Base-by-base conservation (phyloP, 2,329 filamentous ascomycete genomes). In the Xylaria sp. region DNA sequence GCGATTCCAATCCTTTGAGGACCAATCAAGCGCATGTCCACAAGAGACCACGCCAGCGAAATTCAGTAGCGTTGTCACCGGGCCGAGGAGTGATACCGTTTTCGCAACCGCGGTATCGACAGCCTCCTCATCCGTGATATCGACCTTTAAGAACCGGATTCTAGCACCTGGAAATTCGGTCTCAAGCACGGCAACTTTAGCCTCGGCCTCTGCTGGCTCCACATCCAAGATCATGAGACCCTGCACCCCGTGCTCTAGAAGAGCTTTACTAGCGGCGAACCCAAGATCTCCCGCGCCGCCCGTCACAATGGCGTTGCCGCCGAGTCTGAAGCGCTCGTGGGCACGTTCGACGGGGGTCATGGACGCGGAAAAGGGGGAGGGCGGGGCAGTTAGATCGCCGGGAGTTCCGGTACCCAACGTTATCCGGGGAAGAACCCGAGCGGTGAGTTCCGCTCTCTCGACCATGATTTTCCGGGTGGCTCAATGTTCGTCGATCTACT, bases 1-100 rank as follows among this genome's bases (percentile, higher is more conserved):
- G 31, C 84, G 83, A 6, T 87, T 84, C 85, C 88, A 94, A 70
- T 90, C 82, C 1, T 82, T 79, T 0, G 84, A 77, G 0, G 82
- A 78, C 80, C 89, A 87, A 1, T 90, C 86, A 0, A 91, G 77
- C 0, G 90, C 86, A 67, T 87, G 85, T 0, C 84, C 81, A 70
- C 86, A 90, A 42, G 83, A 84, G 0, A 92, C 91, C 0, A 93
- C 84, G 5, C 91, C 91, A 0, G 90, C 91, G 72, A 92, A 91
- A 71, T 86, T 89, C 69, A 87, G 83, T 1, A 91, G 78, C 49
- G 86, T 84, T 65, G 86, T 81, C 2, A 91, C 38, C 31, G 63
- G 38, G 13, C 71, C 59, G 1, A 73, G 62, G 13, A 67, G 20
- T 15, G 72, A 71, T 38, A 75, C 71, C 0, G 77, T 76, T 42